A percentile compares a stretch with the other conserved stretches of the same genome.
phyloP scores from a whole-genome alignment of 2,329 filamentous ascomycete species.

The Arthrinium puccinioides region DNA sequence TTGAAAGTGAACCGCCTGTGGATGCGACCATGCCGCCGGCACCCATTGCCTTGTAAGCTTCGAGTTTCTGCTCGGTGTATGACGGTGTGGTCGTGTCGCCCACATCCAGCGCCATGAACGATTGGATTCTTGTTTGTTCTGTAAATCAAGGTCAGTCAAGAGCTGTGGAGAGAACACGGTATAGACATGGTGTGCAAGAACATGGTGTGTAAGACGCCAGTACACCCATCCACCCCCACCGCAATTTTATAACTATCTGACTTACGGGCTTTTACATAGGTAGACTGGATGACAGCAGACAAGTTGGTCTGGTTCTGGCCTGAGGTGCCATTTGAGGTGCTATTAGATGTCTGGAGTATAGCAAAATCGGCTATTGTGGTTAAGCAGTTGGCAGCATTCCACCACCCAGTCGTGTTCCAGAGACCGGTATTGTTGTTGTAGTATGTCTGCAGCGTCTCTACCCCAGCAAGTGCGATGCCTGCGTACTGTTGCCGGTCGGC shows the following conservation, averaged over 20 bases:
- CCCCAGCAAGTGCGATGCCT: constrained; percentile 14
- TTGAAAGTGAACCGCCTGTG: constrained; percentile 4
- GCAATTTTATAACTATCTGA: too few relatives aligned
- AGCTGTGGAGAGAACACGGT: too few relatives aligned
- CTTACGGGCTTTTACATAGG: constrained; percentile 8
- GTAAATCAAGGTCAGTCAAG: neutral
- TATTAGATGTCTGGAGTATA: constrained; percentile 7
- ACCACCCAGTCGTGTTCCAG: constrained; percentile 53
- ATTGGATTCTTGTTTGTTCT: constrained; percentile 1
- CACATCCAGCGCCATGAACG: neutral
- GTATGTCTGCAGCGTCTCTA: constrained; percentile 40
- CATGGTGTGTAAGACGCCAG: too few relatives aligned
- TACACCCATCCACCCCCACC: too few relatives aligned
- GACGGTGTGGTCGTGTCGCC: too few relatives aligned
- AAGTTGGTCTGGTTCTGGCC: constrained; percentile 12
- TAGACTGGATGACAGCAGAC: constrained; percentile 22
- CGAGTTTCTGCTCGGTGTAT: too few relatives aligned
- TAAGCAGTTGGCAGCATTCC: constrained; percentile 53
- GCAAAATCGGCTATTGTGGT: constrained; percentile 42
- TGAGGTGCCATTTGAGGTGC: too few relatives aligned
- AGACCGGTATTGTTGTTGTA: constrained; percentile 46
- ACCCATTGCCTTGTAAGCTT: too few relatives aligned
- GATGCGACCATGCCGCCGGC: neutral
- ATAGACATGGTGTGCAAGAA: neutral
- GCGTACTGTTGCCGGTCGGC: constrained; percentile 16